A percentile compares a stretch with the other conserved stretches of the same genome.
Conservation (phyloP, 345 rosid species). For the Dipteronia sinensis region DNA sequence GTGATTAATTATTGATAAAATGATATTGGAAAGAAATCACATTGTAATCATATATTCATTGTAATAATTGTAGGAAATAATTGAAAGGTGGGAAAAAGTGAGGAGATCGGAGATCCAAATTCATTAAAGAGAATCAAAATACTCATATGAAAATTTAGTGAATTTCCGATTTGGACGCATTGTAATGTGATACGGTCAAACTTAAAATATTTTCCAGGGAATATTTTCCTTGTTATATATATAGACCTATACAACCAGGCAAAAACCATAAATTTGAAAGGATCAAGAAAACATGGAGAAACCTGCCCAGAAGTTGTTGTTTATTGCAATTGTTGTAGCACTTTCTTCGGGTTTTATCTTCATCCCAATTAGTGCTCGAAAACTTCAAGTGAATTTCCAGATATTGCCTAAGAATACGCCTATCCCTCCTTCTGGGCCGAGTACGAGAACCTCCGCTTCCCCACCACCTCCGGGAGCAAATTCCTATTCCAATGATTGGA, state of each 20-base stretch:
- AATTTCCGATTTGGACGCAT: no score
- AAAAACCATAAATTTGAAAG: neutral
- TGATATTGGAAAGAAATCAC: no score
- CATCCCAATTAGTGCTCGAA: neutral
- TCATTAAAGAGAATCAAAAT: no score
- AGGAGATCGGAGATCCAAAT: no score
- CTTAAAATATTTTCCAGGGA: no score
- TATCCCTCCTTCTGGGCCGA: conserved; percentile 8
- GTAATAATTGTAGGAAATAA: no score
- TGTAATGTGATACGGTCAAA: no score
- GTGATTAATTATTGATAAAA: no score
- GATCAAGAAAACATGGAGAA: neutral
- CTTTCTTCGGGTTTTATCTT: neutral
- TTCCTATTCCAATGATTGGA: neutral
- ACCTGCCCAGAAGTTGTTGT: neutral
- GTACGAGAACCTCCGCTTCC: no score
- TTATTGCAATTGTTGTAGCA: neutral
- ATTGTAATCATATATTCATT: no score
- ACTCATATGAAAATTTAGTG: no score
- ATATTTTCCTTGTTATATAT: neutral
- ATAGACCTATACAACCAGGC: neutral
- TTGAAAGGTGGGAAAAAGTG: no score
- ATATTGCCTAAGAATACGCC: neutral
- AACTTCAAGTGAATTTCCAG: neutral
- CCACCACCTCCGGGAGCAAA: neutral